Percentiles rank a stretch among this genome's conserved stretches.
These are phyloP conservation scores for Linaria vulgaris DNA, from an alignment of 257 asterid genomes.

Conservation along the genomic window DNA sequence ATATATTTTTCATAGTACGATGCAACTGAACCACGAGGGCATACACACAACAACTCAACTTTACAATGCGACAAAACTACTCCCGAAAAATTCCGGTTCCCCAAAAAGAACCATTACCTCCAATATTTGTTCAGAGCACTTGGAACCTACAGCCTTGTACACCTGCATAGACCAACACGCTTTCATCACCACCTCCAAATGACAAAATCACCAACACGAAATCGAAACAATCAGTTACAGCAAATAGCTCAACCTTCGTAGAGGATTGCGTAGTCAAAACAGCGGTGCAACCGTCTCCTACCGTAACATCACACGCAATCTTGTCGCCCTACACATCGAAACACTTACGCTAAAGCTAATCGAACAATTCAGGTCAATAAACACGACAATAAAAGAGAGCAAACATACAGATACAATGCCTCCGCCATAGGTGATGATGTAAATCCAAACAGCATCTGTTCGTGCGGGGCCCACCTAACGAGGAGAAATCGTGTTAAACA, in stretches of 20 bases:
- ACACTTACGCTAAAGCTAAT: not conserved
- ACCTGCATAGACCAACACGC: conserved; percentile 43
- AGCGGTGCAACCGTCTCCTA: conserved; percentile 68
- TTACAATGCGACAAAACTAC: not conserved
- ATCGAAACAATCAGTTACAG: not conserved
- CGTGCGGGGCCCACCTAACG: conserved; percentile 66
- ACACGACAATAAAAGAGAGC: not conserved
- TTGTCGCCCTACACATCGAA: conserved; percentile 66
- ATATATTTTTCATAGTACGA: not conserved
- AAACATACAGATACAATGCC: conserved; percentile 81
- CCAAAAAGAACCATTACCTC: conserved; percentile 51
- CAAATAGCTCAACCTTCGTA: conserved; percentile 61
- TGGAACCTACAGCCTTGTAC: conserved; percentile 69
- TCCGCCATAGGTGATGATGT: conserved; percentile 87
- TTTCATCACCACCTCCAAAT: not conserved
- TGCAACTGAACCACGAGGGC: not conserved
- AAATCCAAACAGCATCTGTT: conserved; percentile 91
- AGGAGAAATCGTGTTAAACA: conserved; percentile 17
- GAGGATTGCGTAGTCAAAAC: conserved; percentile 98
- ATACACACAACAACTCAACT: not conserved
- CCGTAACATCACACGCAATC: conserved; percentile 52
- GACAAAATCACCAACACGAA: too few species aligned
- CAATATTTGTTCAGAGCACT: conserved; percentile 60
- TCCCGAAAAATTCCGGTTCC: not conserved
- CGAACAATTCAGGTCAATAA: not conserved